phyloP scores from a whole-genome alignment of 495 filamentous ascomycete genomes.

The Penicillium robsamsonii region DNA sequence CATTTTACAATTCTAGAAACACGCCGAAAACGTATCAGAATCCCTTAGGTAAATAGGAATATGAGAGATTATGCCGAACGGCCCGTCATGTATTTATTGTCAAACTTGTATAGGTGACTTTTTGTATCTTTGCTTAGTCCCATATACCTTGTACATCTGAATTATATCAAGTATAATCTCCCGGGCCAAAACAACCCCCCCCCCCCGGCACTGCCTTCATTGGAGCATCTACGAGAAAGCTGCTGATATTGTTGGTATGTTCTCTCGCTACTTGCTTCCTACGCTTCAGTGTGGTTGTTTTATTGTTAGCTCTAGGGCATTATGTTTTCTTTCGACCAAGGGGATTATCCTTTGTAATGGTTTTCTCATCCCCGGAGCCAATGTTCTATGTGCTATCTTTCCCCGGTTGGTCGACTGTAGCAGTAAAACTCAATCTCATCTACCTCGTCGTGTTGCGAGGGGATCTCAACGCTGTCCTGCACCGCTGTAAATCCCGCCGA shows the following conservation, averaged over 20 bases:
- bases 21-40: no score
- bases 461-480: constrained; percentile 52
- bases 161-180: no score
- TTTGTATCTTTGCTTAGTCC: no score
- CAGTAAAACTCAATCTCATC: constrained; percentile 63
- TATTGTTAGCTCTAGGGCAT: not conserved
- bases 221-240: not conserved
- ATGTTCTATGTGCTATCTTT: no score
- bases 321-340: not conserved
- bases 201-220: not conserved
- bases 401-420: constrained; percentile 25
- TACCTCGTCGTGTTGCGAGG: constrained; percentile 53
- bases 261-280: not conserved
- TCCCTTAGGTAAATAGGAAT: no score
- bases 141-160: no score
- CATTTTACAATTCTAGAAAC: no score
- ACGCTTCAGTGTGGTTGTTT: not conserved
- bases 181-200: no score
- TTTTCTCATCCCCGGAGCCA: not conserved
- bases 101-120: no score
- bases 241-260: not conserved
- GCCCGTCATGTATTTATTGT: no score
- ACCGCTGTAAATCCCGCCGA: constrained; percentile 51
- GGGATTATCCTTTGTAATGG: not conserved
- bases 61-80: no score